Evolutionary conservation across 257 asterid species (phyloP), one percentile per base, ranked within the genome.

Genomic region (Haberlea rhodopensis): DNA sequence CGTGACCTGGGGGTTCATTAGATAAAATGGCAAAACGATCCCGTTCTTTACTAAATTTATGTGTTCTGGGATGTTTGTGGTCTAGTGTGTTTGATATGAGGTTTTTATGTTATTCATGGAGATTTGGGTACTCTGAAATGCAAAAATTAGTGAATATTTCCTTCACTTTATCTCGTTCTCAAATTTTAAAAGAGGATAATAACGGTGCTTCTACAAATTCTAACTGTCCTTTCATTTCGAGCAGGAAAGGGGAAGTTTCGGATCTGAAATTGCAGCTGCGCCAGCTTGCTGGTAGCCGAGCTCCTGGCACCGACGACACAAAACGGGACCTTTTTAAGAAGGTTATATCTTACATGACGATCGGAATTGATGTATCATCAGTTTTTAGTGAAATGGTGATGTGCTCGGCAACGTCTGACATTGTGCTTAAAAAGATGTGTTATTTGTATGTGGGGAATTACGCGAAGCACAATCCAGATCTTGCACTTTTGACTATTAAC

Each of bases 331-430:
- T 87, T 62, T 94, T 86, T 79, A 94, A 94, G 85, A 94, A 94
- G 85, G 97, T 90, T 43, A 87, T 90, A 62, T 94, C 97, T 2
- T 88, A 91, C 83, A 94, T 94, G 99, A 94, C 97, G 3, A 88
- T 94, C 60, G 96, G 97, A 66, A 84, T 94, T 32, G 97, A 94
- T 6, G 97, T 94, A 32, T 94, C 97, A 29, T 87, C 97, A 3
- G 95, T 90, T 60, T 94, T 94, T 57, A 90, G 97, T 56, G 97
- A 94, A 77, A 94, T 90, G 99, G 99, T 94, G 75, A 94, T 94
- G 99, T 94, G 99, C 81, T 90, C 97, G 20, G 96, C 96, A 2
- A 90, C 97, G 22, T 86, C 99, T 0, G 99, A 94, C 74, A 94
- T 94, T 16, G 96, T 94, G 76, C 95, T 90, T 23, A 90, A 94